phyloP scores from a whole-genome alignment of 352 stramenopile species.

The Pythium angustatum region DNA sequence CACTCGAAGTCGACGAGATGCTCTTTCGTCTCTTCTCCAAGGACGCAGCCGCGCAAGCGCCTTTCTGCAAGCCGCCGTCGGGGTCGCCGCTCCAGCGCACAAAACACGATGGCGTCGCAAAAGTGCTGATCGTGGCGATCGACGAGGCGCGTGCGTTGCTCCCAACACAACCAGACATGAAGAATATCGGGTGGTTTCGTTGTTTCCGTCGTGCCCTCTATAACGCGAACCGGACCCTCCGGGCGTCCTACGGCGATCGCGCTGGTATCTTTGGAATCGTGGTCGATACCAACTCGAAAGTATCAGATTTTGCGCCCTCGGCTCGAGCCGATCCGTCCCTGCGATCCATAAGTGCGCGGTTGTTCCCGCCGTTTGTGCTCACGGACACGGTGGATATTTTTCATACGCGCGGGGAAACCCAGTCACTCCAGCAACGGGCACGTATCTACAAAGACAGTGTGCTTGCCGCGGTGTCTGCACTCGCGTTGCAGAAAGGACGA shows the following conservation, averaged over 20 bases:
- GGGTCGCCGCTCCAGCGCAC: not conserved
- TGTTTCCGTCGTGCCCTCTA: not conserved
- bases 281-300: not conserved
- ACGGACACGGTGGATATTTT: conserved; percentile 4
- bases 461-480: not conserved
- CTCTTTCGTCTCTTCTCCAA: not conserved
- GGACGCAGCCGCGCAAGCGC: not conserved
- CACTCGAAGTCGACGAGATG: not conserved
- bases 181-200: not conserved
- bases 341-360: not conserved
- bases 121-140: conserved; percentile 3
- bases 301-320: not conserved
- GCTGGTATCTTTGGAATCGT: conserved; percentile 1
- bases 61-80: not conserved
- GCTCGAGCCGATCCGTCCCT: not conserved
- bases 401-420: not conserved
- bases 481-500: no score
- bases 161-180: not conserved
- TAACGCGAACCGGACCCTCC: not conserved
- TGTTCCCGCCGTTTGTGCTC: conserved; percentile 8
- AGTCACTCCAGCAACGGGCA: not conserved
- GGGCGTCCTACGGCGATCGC: not conserved
- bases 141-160: conserved; percentile 4
- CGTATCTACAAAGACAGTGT: not conserved
- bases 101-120: not conserved